phyloP scores from a whole-genome alignment of 1,284 basidiomycete species.

The Ceraceosorus bombacis region DNA sequence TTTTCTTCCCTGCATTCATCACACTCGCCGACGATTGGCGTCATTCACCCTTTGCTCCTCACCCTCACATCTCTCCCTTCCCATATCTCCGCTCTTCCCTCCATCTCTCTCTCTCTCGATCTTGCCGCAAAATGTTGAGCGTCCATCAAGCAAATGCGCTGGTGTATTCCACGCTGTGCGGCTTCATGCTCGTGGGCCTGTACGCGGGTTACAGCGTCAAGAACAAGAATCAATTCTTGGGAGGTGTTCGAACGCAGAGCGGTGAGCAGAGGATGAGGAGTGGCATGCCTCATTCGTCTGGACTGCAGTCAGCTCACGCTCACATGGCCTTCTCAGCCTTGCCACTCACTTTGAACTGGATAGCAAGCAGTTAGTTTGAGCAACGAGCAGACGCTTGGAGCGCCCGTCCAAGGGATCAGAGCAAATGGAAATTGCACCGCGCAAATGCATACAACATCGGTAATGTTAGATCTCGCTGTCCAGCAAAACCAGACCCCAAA shows the following conservation, averaged over 20 bases:
- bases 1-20: too few species aligned
- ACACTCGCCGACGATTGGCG: too few species aligned
- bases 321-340: slow-evolving; percentile 22
- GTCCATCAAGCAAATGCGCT: slow-evolving; percentile 39
- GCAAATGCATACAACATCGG: not conserved
- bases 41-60: too few species aligned
- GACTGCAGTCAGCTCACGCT: not conserved
- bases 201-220: slow-evolving; percentile 42
- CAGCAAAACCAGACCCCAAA: not conserved
- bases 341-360: slow-evolving; percentile 46
- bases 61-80: too few species aligned
- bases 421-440: too few species aligned
- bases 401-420: too few species aligned
- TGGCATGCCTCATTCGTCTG: not conserved
- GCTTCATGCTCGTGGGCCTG: slow-evolving; percentile 45
- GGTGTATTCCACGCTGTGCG: slow-evolving; percentile 44
- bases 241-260: slow-evolving; percentile 45
- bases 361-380: slow-evolving; percentile 45
- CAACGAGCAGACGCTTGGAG: too few species aligned
- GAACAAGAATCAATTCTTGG: slow-evolving; percentile 42
- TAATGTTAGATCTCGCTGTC: slow-evolving; percentile 1
- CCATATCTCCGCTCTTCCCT: too few species aligned
- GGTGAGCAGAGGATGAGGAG: slow-evolving; percentile 20
- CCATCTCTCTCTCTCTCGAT: too few species aligned
- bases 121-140: slow-evolving; percentile 17